Conservation (phyloP, 2,329 filamentous ascomycete genomes). For the Cucurbitaria berberidis region DNA sequence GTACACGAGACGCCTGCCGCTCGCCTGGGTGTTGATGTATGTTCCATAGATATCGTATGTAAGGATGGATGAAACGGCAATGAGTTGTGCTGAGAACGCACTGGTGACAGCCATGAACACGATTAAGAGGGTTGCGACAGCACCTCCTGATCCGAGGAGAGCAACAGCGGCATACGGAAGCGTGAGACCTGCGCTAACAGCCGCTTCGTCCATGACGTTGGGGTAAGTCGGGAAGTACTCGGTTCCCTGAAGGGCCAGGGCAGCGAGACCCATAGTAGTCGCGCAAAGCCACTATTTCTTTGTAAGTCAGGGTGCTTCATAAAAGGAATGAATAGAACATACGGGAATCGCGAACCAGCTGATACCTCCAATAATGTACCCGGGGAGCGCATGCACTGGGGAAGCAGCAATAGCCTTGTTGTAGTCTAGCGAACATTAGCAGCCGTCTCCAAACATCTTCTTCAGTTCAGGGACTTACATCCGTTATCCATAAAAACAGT, state of each 20-base stretch:
- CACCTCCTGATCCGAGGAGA: slow-evolving; percentile 41
- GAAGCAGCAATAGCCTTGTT: slow-evolving; percentile 91
- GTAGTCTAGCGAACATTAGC: slow-evolving; percentile 56
- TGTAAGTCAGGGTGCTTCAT: not conserved
- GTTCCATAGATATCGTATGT: slow-evolving; percentile 90
- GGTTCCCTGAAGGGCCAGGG: slow-evolving; percentile 51
- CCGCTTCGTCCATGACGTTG: slow-evolving; percentile 29
- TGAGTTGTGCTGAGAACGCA: slow-evolving; percentile 54
- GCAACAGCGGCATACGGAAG: slow-evolving; percentile 42
- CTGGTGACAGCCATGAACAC: slow-evolving; percentile 58
- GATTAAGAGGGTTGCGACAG: slow-evolving; percentile 44
- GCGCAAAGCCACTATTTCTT: slow-evolving; percentile 50
- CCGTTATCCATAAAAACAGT: slow-evolving; percentile 85
- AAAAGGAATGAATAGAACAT: not conserved
- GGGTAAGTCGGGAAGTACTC: slow-evolving; percentile 54
- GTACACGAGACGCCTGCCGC: slow-evolving; percentile 76
- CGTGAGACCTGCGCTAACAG: slow-evolving; percentile 37
- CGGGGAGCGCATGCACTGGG: slow-evolving; percentile 83
- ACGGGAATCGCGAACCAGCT: slow-evolving; percentile 56
- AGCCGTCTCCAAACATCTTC: not conserved
- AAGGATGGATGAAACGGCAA: slow-evolving; percentile 80
- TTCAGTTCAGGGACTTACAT: slow-evolving; percentile 53
- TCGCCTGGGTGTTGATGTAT: slow-evolving; percentile 79
- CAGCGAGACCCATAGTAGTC: slow-evolving; percentile 55
- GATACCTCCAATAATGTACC: slow-evolving; percentile 55